Base-by-base conservation (phyloP, 2,329 filamentous ascomycete genomes). In the Neofusicoccum cordaticola region DNA sequence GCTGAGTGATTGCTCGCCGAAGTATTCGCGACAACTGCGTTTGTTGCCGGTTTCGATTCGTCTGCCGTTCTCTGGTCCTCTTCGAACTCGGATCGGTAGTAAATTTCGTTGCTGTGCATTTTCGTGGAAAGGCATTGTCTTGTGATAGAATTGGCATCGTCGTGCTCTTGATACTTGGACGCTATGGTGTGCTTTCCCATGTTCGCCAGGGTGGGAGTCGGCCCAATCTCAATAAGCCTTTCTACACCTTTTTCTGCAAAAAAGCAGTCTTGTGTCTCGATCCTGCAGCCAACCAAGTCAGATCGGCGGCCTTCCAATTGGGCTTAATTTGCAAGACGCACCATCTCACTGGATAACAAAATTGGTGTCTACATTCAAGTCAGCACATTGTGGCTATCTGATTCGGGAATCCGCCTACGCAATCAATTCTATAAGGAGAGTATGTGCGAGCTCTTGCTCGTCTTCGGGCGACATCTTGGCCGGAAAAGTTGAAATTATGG, bases 181-280 rank as follows among this genome's bases (percentile, higher is more conserved):
- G 53, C 51, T n/a, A 19, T 41, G 27, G 62, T 64, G 44, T 47
- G 44, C 39, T 64, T 56, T 27, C 19, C 47, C 62, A 64, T 64
- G 22, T 42, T 52, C 19, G 31, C 42, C 31, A 64, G 41, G 17
- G 51, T 64, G 3, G 44, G 27, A 4, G 62, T 39, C 4, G 62
- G 62, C 17, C 62, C 62, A 41, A 64, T 53, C 37, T 64, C 62
- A 17, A 64, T 45, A 12, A 50, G 41, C 39, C 47, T 27, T 19
- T 47, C 35, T 15, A 53, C 56, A 50, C 22, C 22, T 15, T 57
- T 45, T 31, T 41, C 41, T 12, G 15, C 51, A 31, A 64, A 42
- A n/a, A 64, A 37, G 13, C 19, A 19, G 13, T 64, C 62, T 39
- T 64, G 62, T 17, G 62, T 64, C 50, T 64, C 62, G 44, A 42